A percentile compares a stretch with the other conserved stretches of the same genome.
Evolutionary conservation across 1,284 basidiomycete genomes (phyloP).

Genomic region (Puccinia triticina): DNA sequence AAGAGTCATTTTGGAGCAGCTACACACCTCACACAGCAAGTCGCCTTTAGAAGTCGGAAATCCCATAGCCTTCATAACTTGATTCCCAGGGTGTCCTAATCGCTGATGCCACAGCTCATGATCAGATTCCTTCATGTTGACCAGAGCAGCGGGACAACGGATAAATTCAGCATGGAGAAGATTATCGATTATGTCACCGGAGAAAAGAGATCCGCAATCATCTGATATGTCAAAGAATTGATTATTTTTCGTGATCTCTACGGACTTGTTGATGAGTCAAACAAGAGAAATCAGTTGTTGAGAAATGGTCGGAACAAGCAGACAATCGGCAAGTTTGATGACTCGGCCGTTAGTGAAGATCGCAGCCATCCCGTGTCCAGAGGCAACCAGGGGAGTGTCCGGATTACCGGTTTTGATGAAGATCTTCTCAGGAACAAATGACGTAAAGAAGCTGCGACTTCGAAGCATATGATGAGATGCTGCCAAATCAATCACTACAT

Average conservation of each 20-base stretch:
- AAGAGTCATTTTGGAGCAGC: neutral
- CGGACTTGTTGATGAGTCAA: neutral
- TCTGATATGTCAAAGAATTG: neutral
- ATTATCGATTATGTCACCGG: neutral
- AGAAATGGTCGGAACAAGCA: neutral
- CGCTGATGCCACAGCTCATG: too few relatives aligned
- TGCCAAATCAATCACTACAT: neutral
- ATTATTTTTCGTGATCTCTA: neutral
- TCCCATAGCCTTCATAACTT: neutral
- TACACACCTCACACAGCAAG: neutral
- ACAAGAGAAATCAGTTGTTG: neutral
- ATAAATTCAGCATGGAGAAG: neutral
- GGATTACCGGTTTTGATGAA: neutral
- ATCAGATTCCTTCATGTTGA: neutral
- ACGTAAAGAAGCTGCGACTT: neutral
- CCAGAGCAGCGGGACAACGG: too few relatives aligned
- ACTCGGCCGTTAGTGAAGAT: neutral
- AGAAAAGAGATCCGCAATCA: neutral
- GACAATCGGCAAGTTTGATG: neutral
- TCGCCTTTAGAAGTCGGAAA: neutral
- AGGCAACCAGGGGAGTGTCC: neutral
- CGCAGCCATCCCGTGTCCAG: neutral
- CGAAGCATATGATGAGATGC: conserved; percentile 11
- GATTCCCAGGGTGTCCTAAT: neutral
- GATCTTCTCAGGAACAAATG: neutral